Conservation (phyloP, 1,284 basidiomycete genomes). For the Volvariella surrecta region DNA sequence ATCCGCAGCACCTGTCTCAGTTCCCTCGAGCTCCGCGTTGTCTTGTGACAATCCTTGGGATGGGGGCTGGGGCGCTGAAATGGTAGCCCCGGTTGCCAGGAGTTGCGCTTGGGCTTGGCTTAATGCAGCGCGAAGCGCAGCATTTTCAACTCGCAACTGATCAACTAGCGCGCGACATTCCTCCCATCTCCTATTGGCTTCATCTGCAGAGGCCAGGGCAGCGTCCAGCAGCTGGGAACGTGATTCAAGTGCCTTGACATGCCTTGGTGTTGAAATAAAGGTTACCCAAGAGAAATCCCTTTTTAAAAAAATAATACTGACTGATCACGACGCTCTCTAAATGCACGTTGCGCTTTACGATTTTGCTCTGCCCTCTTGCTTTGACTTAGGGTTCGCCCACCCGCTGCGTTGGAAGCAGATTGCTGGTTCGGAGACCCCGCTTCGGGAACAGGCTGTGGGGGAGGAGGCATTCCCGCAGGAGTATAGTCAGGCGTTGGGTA, state of each 20-base stretch:
- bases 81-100: conserved; percentile 10
- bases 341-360: conserved; percentile 78
- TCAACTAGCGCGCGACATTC: conserved; percentile 77
- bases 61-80: not conserved
- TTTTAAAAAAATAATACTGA: conserved; percentile 29
- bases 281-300: conserved; percentile 6
- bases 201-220: conserved; percentile 74
- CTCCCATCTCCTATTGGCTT: conserved; percentile 80
- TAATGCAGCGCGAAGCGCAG: conserved; percentile 44
- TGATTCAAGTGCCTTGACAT: conserved; percentile 76
- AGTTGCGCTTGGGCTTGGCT: conserved; percentile 31
- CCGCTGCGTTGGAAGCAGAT: conserved; percentile 14
- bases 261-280: conserved; percentile 33
- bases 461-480: conserved; percentile 39
- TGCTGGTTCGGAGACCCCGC: conserved; percentile 22
- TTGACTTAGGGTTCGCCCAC: conserved; percentile 52
- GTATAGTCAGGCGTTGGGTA: conserved; percentile 39
- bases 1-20: no score
- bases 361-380: conserved; percentile 84
- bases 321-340: conserved; percentile 78
- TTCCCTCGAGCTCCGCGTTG: no score
- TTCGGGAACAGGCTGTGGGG: conserved; percentile 21
- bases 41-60: no score
- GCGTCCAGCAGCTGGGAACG: conserved; percentile 75
- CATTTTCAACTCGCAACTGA: conserved; percentile 73